Base-by-base conservation (phyloP, 768 basidiomycete genomes). In the Termitomyces sp. region DNA sequence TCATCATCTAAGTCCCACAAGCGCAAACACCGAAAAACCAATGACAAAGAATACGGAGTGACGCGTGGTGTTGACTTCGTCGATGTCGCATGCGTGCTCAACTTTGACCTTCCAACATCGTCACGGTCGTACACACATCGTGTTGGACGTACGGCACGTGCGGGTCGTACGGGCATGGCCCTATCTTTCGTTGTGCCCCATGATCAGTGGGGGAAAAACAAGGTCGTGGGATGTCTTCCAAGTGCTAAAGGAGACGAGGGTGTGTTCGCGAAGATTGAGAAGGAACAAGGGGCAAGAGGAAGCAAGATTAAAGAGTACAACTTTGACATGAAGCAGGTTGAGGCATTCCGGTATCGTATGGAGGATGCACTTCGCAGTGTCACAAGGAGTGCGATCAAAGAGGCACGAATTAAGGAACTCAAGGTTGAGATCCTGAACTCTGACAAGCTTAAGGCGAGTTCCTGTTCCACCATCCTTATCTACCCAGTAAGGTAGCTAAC, bases 301-400 rank as follows among this genome's bases (percentile, higher is more conserved):
- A 80, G 79, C 58, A 79, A 79, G 62, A 80, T 94, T 61, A 90
- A 92, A 69, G 94, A 95, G 71, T 99, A 96, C 73, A 82, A 87
- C 37, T 98, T 98, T 66, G 95, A 97, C 59, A 90, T 90, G 88
- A 91, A 87, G 69, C 90, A 97, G 77, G 93, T 98, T 20, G 95
- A 99, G 65, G 94, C 93, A 22, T 99, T 99, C 76, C 78, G 95
- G 67, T 99, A 99, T 74, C 82, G 97, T 48, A 98, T 98, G 96
- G 93, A 96, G 68, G 97, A 98, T 68, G 97, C 93, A 1, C 69
- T 98, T 65, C 80, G 93, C 62, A 83, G 88, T 46, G 95, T 97
- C 10, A 98, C 97, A 55, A 82, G 87, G 63, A 87, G 84, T 56
- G 85, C 88, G 7, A 85, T 98, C 60, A 83, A 87, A 63, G 96